Evolutionary conservation across 1,284 basidiomycete species (phyloP).

Genomic region (Sanghuangporus sanghuang): DNA sequence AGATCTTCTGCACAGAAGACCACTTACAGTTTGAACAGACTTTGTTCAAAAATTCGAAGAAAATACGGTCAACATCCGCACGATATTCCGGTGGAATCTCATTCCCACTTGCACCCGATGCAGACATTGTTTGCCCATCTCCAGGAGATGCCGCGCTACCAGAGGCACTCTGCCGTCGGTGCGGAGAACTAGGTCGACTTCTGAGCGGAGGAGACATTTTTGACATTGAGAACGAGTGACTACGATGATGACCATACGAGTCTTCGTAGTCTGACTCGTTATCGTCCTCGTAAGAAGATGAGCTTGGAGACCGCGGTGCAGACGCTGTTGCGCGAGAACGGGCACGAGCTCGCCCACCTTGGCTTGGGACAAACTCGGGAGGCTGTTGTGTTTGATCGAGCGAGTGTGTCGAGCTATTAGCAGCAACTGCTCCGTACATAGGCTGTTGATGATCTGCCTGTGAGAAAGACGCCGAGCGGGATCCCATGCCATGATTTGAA

Average conservation of each 20-base stretch:
- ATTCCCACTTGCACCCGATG: slow-evolving; percentile 42
- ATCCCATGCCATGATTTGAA: slow-evolving; percentile 4
- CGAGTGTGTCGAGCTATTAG: background rate
- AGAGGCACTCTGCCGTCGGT: slow-evolving; percentile 4
- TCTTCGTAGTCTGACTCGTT: slow-evolving; percentile 32
- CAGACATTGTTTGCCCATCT: slow-evolving; percentile 26
- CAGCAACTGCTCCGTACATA: slow-evolving; percentile 1
- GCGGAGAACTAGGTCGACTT: slow-evolving; percentile 13
- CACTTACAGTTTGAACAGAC: slow-evolving; percentile 87
- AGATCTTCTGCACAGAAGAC: slow-evolving; percentile 2
- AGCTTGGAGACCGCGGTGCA: slow-evolving; percentile 18
- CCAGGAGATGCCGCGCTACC: slow-evolving; percentile 1
- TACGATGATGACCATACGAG: slow-evolving; percentile 26
- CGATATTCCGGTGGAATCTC: slow-evolving; percentile 81
- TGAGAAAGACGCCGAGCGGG: slow-evolving; percentile 16
- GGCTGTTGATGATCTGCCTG: background rate
- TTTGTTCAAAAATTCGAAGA: slow-evolving; percentile 84
- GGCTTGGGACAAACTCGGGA: slow-evolving; percentile 13
- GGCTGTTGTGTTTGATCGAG: slow-evolving; percentile 9
- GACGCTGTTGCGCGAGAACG: slow-evolving; percentile 25
- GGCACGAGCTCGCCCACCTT: slow-evolving; percentile 30
- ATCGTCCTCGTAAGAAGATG: slow-evolving; percentile 37
- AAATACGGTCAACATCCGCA: slow-evolving; percentile 82
- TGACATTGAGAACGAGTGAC: slow-evolving; percentile 21
- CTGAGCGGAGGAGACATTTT: slow-evolving; percentile 23